Base-by-base conservation (phyloP, 129 eudicot genomes). In the Artemisia tridentata region DNA sequence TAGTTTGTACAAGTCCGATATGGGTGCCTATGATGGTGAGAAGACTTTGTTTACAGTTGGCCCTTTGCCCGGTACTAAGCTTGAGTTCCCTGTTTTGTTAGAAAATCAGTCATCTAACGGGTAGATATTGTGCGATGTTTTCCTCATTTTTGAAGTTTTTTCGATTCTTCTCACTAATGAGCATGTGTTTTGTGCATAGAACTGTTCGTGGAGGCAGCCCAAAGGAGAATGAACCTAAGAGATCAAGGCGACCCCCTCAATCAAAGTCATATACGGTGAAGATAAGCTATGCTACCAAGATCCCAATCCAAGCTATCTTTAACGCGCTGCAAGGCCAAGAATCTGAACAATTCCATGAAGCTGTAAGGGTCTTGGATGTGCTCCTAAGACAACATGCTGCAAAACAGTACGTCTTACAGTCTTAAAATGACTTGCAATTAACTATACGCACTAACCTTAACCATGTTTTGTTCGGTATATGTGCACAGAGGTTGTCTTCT, bases 331-430 rank as follows among this genome's bases (percentile, higher is more conserved):
- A 83, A 20, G 96, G 97, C 10, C 85, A 82, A 45, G 96, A 86
- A 47, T 78, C 95, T 0, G 92, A 92, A 68, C 84, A 86, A 53
- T 86, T 88, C 12, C 80, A 77, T 48, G 97, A 93, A 63, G 98
- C 98, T 16, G 56, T 93, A 0, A 59, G 97, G 65, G 98, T 93
- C 25, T 58, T 89, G 13, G 96, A 93, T 67, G 84, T 89, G 53
- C 84, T 92, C 48, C 63, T 92, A 52, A 76, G 96, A 79, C 98
- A 92, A 75, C 96, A 87, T 79, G 95, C 98, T 11, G 92, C 96
- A 0, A 92, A 85, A 59, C 90, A 86, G 98, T 92, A 85, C 79
- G 85, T 67, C 14, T 6, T 68, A 25, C 7, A 45, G 9, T 27
- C n/a, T 4, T 20, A 23, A 21, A 18, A 43, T 52, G 27, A 20